These are phyloP conservation scores for Lecanosticta acicola DNA, from an alignment of 2,329 filamentous ascomycete genomes.

Conservation along the genomic window DNA sequence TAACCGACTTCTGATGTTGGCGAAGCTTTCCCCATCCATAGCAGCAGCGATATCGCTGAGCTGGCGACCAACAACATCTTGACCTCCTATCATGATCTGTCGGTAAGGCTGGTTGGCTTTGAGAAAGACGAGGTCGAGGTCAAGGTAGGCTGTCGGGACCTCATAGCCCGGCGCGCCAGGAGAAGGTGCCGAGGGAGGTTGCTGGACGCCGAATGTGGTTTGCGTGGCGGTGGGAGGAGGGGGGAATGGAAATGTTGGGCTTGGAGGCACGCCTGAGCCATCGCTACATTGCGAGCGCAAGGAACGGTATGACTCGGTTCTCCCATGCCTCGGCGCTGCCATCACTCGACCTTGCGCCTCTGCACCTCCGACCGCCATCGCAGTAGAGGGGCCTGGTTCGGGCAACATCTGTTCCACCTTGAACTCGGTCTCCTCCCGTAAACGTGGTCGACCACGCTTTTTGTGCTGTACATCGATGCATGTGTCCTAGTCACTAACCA, in stretches of 20 bases:
- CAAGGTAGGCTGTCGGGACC: constrained; percentile 39
- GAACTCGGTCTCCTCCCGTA: constrained; percentile 58
- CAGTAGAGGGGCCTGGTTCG: constrained; percentile 9
- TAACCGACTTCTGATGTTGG: constrained; percentile 41
- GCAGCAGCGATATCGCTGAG: constrained; percentile 42
- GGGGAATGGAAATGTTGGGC: constrained; percentile 16
- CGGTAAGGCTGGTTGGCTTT: constrained; percentile 43
- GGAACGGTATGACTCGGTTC: constrained; percentile 32
- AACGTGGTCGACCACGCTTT: constrained; percentile 70
- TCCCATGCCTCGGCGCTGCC: constrained; percentile 23
- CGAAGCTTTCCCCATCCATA: constrained; percentile 39
- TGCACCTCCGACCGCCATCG: constrained; percentile 19
- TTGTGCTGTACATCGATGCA: constrained; percentile 83
- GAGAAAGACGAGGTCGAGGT: constrained; percentile 44
- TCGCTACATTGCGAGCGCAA: constrained; percentile 29
- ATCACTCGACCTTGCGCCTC: constrained; percentile 17
- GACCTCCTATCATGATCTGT: constrained; percentile 37
- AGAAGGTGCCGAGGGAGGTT: constrained; percentile 5
- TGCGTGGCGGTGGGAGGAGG: constrained; percentile 15
- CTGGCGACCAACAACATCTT: constrained; percentile 36
- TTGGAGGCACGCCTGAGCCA: constrained; percentile 16
- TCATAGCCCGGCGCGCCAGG: constrained; percentile 16
- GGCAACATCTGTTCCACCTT: constrained; percentile 20
- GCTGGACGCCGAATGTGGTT: constrained; percentile 13
- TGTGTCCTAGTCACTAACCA: constrained; percentile 52